Conservation (phyloP, 805 yeast species). For the Spathaspora boniae region DNA sequence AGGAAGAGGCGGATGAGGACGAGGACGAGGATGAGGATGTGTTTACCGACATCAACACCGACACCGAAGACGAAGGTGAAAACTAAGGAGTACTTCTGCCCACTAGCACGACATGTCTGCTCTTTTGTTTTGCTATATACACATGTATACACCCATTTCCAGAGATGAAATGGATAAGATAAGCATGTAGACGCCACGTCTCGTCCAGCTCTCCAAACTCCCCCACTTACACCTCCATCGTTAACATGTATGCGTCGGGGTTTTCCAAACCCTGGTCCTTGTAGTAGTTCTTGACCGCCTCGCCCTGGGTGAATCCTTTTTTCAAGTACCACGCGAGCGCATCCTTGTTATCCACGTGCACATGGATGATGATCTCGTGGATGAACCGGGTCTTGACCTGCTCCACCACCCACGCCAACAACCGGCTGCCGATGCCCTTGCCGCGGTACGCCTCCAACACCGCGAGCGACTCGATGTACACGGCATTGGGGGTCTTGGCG, state of each 20-base stretch:
- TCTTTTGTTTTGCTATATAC: neutral
- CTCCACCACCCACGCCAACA: conserved; percentile 55
- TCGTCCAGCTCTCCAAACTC: neutral
- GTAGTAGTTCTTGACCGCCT: conserved; percentile 45
- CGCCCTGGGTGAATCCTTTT: conserved; percentile 44
- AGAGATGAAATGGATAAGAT: neutral
- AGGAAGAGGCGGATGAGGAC: conserved; percentile 37
- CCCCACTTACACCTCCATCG: conserved; percentile 22
- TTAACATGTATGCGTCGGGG: conserved; percentile 47
- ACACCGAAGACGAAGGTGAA: conserved; percentile 40
- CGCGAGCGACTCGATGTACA: conserved; percentile 65
- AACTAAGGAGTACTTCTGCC: neutral
- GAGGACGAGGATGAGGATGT: conserved; percentile 33
- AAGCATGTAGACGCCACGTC: neutral
- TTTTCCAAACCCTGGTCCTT: conserved; percentile 40
- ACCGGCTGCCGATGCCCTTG: conserved; percentile 57
- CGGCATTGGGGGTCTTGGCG: conserved; percentile 43
- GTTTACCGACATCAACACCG: conserved; percentile 44
- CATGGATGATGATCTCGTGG: conserved; percentile 52
- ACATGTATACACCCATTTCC: neutral
- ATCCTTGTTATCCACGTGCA: conserved; percentile 40
- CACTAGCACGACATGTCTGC: neutral
- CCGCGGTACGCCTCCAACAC: conserved; percentile 63
- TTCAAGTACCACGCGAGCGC: conserved; percentile 50
- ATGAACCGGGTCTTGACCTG: conserved; percentile 53